These are phyloP conservation scores for Adansonia grandidieri DNA, from an alignment of 441 rosid species.

Conservation along the genomic window DNA sequence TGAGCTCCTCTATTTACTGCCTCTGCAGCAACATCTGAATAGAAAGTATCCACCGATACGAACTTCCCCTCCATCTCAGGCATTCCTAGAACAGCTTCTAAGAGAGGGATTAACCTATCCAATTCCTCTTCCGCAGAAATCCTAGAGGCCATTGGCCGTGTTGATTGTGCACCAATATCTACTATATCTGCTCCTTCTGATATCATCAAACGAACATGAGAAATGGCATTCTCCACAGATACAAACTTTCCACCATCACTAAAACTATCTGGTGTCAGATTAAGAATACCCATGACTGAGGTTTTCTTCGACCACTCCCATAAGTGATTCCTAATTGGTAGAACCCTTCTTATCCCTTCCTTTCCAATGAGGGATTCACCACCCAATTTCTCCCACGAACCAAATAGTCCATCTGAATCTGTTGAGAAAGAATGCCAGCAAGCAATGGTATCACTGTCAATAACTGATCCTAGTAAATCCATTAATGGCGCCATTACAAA, in stretches of 20 bases:
- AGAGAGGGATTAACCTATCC: slow-evolving; percentile 69
- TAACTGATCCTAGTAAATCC: slow-evolving; percentile 69
- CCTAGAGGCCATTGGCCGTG: slow-evolving; percentile 76
- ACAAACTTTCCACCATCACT: slow-evolving; percentile 87
- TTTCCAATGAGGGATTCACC: slow-evolving; percentile 76
- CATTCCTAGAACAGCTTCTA: slow-evolving; percentile 68
- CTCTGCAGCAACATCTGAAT: slow-evolving; percentile 87
- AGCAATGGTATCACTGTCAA: slow-evolving; percentile 70
- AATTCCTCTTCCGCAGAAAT: slow-evolving; percentile 74
- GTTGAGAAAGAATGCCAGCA: slow-evolving; percentile 76
- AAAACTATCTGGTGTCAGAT: slow-evolving; percentile 94
- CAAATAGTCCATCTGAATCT: slow-evolving; percentile 58
- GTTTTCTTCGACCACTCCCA: slow-evolving; percentile 83
- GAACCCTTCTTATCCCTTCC: slow-evolving; percentile 77
- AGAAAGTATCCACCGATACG: slow-evolving; percentile 81
- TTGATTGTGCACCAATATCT: slow-evolving; percentile 94
- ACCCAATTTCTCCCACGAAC: slow-evolving; percentile 77
- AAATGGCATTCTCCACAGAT: slow-evolving; percentile 68
- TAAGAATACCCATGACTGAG: slow-evolving; percentile 86
- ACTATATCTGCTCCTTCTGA: slow-evolving; percentile 82
- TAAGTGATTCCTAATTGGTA: slow-evolving; percentile 68
- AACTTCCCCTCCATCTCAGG: slow-evolving; percentile 91
- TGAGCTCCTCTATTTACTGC: slow-evolving; percentile 84
- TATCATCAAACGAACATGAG: slow-evolving; percentile 71
- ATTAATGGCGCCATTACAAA: slow-evolving; percentile 92